A percentile compares a stretch with the other conserved stretches of the same genome.
Conservation (phyloP, 441 rosid genomes). For the Hypseocharis bilobata region DNA sequence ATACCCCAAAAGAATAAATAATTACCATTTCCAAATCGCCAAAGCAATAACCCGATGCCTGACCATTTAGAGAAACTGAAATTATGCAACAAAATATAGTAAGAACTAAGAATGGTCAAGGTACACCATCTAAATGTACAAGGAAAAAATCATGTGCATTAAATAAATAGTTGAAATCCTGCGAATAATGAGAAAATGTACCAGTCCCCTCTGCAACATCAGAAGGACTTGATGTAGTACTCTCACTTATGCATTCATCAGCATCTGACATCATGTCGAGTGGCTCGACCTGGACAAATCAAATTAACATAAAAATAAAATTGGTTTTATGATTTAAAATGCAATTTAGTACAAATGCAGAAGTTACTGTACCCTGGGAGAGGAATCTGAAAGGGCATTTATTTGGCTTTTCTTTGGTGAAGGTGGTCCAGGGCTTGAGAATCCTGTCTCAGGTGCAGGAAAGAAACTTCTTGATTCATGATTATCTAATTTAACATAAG, state of each 20-base stretch:
- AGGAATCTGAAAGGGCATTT: conserved; percentile 34
- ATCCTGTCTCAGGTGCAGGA: conserved; percentile 28
- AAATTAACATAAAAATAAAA: conserved; percentile 14
- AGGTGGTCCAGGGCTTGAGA: conserved; percentile 29
- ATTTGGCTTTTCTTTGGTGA: conserved; percentile 36
- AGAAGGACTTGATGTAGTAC: conserved; percentile 45
- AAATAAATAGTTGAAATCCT: conserved; percentile 12
- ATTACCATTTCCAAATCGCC: conserved; percentile 50
- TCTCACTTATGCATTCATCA: conserved; percentile 44
- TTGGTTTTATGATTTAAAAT: conserved; percentile 12
- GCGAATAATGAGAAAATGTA: conserved; percentile 21
- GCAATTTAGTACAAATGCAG: conserved; percentile 15
- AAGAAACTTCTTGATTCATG: conserved; percentile 30
- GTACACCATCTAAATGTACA: conserved; percentile 6
- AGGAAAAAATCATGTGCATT: conserved; percentile 1
- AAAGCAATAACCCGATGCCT: conserved; percentile 26
- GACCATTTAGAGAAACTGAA: conserved; percentile 41
- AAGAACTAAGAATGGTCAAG: conserved; percentile 21
- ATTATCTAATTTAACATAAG: conserved; percentile 23
- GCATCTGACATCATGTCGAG: conserved; percentile 43
- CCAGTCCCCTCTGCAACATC: conserved; percentile 41
- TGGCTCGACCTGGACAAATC: conserved; percentile 41
- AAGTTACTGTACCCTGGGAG: conserved; percentile 43
- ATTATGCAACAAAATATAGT: conserved; percentile 25
- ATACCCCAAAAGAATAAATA: conserved; percentile 12